Evolutionary conservation across 768 basidiomycete genomes (phyloP).

Genomic region (Lentinula sp.): DNA sequence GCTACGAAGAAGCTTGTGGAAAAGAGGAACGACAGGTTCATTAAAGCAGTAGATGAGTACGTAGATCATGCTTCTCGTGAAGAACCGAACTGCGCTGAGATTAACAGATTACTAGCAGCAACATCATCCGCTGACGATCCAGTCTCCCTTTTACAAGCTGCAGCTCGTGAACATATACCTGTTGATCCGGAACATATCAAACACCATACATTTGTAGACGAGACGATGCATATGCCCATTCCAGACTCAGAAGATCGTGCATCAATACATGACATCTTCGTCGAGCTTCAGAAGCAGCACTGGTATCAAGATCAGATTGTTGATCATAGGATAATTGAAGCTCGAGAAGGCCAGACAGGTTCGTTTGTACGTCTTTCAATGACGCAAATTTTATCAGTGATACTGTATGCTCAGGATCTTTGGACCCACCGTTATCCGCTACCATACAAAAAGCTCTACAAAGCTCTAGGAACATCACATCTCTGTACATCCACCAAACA

Average conservation of each 20-base stretch:
- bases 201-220: slow-evolving; percentile 6
- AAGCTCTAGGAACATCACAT: slow-evolving; percentile 51
- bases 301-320: slow-evolving; percentile 74
- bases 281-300: slow-evolving; percentile 46
- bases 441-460: slow-evolving; percentile 49
- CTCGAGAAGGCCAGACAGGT: slow-evolving; percentile 51
- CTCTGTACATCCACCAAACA: slow-evolving; percentile 65
- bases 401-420: slow-evolving; percentile 3
- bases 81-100: slow-evolving; percentile 17
- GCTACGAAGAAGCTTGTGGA: slow-evolving; percentile 68
- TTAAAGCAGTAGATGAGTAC: slow-evolving; percentile 64
- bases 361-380: slow-evolving; percentile 5
- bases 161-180: slow-evolving; percentile 68
- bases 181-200: slow-evolving; percentile 39
- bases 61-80: slow-evolving; percentile 5
- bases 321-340: slow-evolving; percentile 45
- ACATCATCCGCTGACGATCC: slow-evolving; percentile 53
- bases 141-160: slow-evolving; percentile 53
- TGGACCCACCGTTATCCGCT: slow-evolving; percentile 55
- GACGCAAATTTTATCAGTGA: neutral
- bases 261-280: slow-evolving; percentile 51
- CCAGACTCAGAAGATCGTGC: slow-evolving; percentile 47
- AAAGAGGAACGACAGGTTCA: slow-evolving; percentile 60
- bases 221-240: slow-evolving; percentile 11
- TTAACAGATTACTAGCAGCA: slow-evolving; percentile 46